These are phyloP conservation scores for Aaosphaeria arxii DNA, from an alignment of 2,329 filamentous ascomycete species.

Conservation along the genomic window DNA sequence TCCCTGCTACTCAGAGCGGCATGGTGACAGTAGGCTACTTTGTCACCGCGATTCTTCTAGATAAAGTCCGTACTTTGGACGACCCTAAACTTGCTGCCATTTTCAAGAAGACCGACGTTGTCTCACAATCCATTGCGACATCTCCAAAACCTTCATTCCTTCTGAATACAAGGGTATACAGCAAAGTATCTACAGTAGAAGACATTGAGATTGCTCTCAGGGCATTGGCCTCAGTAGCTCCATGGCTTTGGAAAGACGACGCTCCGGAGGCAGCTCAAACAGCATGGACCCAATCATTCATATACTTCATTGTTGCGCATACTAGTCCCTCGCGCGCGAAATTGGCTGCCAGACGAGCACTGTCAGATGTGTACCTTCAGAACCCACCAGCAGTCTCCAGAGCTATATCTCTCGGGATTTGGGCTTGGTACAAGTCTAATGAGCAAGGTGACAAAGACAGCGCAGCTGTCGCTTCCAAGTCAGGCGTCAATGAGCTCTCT, in stretches of 20 bases:
- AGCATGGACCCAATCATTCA: slow-evolving; percentile 80
- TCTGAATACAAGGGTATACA: slow-evolving; percentile 79
- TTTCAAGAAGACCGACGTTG: slow-evolving; percentile 61
- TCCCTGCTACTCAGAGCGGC: slow-evolving; percentile 76
- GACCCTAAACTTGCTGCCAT: slow-evolving; percentile 56
- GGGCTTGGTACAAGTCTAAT: slow-evolving; percentile 72
- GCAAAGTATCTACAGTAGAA: slow-evolving; percentile 70
- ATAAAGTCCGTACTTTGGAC: slow-evolving; percentile 53
- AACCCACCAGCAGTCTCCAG: slow-evolving; percentile 58
- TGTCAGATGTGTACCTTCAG: slow-evolving; percentile 65
- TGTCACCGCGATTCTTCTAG: slow-evolving; percentile 60
- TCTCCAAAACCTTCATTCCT: slow-evolving; percentile 87
- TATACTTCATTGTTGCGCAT: slow-evolving; percentile 71
- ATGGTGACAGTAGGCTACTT: slow-evolving; percentile 78
- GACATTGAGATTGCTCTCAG: slow-evolving; percentile 76
- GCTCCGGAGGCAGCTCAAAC: slow-evolving; percentile 47
- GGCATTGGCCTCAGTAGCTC: slow-evolving; percentile 63
- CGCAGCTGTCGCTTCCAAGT: slow-evolving; percentile 63
- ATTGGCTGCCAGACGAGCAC: slow-evolving; percentile 57
- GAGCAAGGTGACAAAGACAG: slow-evolving; percentile 75
- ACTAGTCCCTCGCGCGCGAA: slow-evolving; percentile 61
- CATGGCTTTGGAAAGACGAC: slow-evolving; percentile 52
- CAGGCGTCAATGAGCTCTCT: slow-evolving; percentile 63
- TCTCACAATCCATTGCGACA: slow-evolving; percentile 63
- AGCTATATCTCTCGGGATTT: slow-evolving; percentile 70